These are phyloP conservation scores for Schizopora paradoxa DNA, from an alignment of 1,284 basidiomycete species.

Conservation along the genomic window DNA sequence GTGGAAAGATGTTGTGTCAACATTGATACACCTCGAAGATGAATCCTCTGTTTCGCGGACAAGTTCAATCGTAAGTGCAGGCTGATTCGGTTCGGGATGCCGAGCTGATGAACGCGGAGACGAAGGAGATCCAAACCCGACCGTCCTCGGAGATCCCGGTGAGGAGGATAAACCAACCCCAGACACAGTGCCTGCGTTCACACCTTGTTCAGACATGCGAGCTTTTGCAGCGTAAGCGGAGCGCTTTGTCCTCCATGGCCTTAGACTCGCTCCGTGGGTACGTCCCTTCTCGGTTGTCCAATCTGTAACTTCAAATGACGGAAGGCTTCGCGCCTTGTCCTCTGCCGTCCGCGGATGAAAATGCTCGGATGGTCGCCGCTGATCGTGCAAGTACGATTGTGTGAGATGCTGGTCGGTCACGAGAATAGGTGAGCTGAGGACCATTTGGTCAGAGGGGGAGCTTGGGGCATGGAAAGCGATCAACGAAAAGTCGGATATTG, in stretches of 20 bases:
- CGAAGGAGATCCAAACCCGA: no score
- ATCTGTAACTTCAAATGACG: conserved; percentile 52
- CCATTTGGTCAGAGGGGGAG: conserved; percentile 23
- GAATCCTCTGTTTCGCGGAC: background rate
- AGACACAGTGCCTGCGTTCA: conserved; percentile 9
- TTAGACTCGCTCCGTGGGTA: conserved; percentile 45
- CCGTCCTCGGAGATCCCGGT: no score
- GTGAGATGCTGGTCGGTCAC: conserved; percentile 56
- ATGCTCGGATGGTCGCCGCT: conserved; percentile 38
- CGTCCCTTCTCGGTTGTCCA: conserved; percentile 49
- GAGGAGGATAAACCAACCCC: conserved; percentile 14
- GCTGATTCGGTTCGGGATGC: no score
- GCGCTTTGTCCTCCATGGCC: conserved; percentile 59
- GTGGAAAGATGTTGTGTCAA: conserved; percentile 57
- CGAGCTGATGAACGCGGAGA: no score
- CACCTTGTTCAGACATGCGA: conserved; percentile 1
- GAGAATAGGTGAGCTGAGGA: conserved; percentile 55
- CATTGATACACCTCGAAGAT: conserved; percentile 22
- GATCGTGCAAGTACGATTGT: conserved; percentile 38
- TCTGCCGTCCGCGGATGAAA: conserved; percentile 20
- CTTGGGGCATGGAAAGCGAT: conserved; percentile 38
- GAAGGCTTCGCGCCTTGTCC: conserved; percentile 32
- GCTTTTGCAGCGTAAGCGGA: conserved; percentile 4
- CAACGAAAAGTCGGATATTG: conserved; percentile 46
- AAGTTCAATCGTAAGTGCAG: conserved; percentile 2